phyloP scores from a whole-genome alignment of 139 green algal species.

The Tetraselmis chui region DNA sequence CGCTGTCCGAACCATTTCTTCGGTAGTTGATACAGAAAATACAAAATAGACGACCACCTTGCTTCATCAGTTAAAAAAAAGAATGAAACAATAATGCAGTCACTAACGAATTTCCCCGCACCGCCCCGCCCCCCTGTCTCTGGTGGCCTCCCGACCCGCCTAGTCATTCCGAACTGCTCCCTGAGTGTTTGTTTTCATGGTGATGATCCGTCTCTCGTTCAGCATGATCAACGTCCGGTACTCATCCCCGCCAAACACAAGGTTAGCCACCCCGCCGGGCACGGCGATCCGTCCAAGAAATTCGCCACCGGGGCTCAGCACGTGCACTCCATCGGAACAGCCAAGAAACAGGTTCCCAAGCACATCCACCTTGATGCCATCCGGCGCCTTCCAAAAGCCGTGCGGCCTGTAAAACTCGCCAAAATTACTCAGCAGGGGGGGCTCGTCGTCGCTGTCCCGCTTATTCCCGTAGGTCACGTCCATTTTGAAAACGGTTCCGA shows the following conservation, averaged over 20 bases:
- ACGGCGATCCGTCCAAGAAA: not conserved
- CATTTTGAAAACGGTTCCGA: not conserved
- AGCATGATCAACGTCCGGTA: not conserved
- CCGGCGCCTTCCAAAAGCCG: not conserved
- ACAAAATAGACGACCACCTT: too few relatives aligned
- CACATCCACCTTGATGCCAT: not conserved
- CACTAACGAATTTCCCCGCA: too few relatives aligned
- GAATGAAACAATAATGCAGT: too few relatives aligned
- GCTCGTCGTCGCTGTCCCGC: not conserved
- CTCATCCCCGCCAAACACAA: not conserved
- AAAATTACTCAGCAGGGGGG: not conserved
- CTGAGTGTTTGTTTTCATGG: not conserved
- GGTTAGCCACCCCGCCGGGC: not conserved
- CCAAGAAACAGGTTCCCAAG: not conserved
- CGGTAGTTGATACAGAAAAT: too few relatives aligned
- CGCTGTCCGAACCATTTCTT: too few relatives aligned
- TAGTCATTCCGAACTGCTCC: not conserved
- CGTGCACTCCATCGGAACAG: not conserved
- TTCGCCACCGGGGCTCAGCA: not conserved
- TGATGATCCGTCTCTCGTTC: not conserved
- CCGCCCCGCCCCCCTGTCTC: too few relatives aligned
- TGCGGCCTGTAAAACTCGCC: not conserved
- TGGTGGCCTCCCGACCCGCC: too few relatives aligned
- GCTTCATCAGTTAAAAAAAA: too few relatives aligned
- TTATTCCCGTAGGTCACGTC: not conserved